phyloP scores from a whole-genome alignment of 768 basidiomycete genomes.

The Lepiota subincarnata region DNA sequence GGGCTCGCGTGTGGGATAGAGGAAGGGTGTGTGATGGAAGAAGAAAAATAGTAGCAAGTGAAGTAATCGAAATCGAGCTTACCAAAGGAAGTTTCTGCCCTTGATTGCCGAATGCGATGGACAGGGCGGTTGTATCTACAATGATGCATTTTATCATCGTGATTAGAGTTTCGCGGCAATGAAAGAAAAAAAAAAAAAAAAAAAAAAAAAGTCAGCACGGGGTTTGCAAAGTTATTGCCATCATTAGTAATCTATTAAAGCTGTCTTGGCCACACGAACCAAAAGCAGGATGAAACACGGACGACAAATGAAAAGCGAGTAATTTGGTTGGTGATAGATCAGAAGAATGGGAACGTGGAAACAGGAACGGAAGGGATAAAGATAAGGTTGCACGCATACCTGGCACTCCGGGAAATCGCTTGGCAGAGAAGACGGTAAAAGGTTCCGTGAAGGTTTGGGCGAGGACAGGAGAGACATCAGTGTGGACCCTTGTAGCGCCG shows the following conservation, averaged over 20 bases:
- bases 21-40: not conserved
- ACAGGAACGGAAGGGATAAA: conserved; percentile 8
- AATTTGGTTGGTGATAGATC: not conserved
- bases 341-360: no score
- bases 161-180: not conserved
- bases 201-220: not conserved
- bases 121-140: conserved; percentile 82
- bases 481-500: conserved; percentile 63
- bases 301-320: conserved; percentile 7
- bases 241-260: not conserved
- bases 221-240: no score
- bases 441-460: conserved; percentile 81
- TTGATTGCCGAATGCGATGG: conserved; percentile 86
- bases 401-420: conserved; percentile 93
- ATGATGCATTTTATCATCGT: not conserved
- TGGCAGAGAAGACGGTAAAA: conserved; percentile 88
- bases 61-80: conserved; percentile 21
- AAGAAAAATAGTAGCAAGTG: not conserved
- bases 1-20: not conserved
- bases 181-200: not conserved
- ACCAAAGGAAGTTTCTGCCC: conserved; percentile 87
- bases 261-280: no score
- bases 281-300: no score
- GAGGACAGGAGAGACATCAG: conserved; percentile 66
- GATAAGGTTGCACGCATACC: conserved; percentile 41